A percentile compares a stretch with the other conserved stretches of the same genome.
phyloP scores from a whole-genome alignment of 495 filamentous ascomycete species.

The Echria macrotheca region DNA sequence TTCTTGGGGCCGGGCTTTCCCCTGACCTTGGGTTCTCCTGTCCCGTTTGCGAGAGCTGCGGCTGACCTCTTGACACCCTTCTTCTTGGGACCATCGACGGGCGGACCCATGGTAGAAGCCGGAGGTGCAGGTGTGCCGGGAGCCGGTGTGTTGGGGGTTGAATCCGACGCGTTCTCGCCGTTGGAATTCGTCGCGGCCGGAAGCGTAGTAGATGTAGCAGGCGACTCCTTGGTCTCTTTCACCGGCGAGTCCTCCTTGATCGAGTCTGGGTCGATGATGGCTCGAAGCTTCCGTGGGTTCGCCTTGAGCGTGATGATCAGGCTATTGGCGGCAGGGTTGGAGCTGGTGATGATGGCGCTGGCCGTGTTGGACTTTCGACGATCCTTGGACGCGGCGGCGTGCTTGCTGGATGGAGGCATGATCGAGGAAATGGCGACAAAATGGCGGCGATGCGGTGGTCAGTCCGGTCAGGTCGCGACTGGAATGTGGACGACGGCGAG shows the following conservation, averaged over 20 bases:
- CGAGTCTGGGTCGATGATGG: conserved; percentile 39
- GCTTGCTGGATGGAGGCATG: conserved; percentile 40
- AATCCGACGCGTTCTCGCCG: conserved; percentile 44
- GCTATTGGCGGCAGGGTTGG: conserved; percentile 11
- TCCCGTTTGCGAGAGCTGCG: conserved; percentile 46
- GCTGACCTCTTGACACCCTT: conserved; percentile 50
- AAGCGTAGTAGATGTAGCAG: conserved; percentile 21
- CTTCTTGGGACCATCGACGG: conserved; percentile 54
- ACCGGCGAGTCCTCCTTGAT: conserved; percentile 38
- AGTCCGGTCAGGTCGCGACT: conserved; percentile 5
- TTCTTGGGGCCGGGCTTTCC: conserved; percentile 95
- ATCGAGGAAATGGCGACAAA: conserved; percentile 7
- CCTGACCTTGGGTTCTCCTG: conserved; percentile 52
- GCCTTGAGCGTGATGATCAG: conserved; percentile 36
- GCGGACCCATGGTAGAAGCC: conserved; percentile 41
- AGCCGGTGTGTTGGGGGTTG: conserved; percentile 41
- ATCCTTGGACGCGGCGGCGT: conserved; percentile 36
- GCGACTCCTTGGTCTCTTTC: conserved; percentile 28
- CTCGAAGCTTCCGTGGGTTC: conserved; percentile 33
- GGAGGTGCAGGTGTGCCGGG: conserved; percentile 40
- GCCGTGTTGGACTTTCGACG: conserved; percentile 38
- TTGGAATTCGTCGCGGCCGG: conserved; percentile 29
- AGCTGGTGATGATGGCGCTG: conserved; percentile 9
- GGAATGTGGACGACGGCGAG: conserved; percentile 1
- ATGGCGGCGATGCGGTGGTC: conserved; percentile 14